phyloP scores from a whole-genome alignment of 1,284 basidiomycete genomes.

The Anthracocystis panici-leucophaei region DNA sequence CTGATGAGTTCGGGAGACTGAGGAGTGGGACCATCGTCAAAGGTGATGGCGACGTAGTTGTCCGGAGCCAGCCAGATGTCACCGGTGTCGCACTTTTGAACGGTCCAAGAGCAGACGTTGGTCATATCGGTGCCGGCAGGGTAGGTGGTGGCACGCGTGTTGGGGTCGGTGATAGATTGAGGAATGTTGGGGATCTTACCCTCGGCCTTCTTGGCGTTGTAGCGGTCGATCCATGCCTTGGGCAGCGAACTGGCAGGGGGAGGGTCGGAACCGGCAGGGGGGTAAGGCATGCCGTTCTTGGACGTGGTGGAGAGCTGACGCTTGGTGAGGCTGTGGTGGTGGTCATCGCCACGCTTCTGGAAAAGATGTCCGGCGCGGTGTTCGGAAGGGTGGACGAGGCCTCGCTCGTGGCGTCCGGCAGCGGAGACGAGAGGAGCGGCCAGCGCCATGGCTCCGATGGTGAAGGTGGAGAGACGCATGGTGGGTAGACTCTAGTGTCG shows the following conservation, averaged over 20 bases:
- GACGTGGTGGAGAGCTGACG: constrained; percentile 47
- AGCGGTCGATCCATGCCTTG: constrained; percentile 77
- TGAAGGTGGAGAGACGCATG: constrained; percentile 45
- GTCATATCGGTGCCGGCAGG: constrained; percentile 52
- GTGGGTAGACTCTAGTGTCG: constrained; percentile 2
- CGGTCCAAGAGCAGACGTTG: constrained; percentile 62
- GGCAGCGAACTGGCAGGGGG: constrained; percentile 53
- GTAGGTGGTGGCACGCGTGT: constrained; percentile 51
- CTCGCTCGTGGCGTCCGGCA: constrained; percentile 27
- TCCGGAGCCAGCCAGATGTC: constrained; percentile 62
- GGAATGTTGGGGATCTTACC: constrained; percentile 81
- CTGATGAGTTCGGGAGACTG: constrained; percentile 72
- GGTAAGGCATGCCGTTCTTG: constrained; percentile 60
- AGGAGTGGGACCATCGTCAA: constrained; percentile 80
- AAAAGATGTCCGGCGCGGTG: constrained; percentile 54
- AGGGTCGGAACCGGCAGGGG: constrained; percentile 48
- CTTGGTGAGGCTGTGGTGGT: constrained; percentile 47
- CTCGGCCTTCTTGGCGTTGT: constrained; percentile 75
- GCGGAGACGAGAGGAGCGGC: constrained; percentile 43
- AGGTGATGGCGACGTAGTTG: constrained; percentile 53
- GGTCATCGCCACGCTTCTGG: constrained; percentile 34
- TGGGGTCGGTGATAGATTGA: constrained; percentile 69
- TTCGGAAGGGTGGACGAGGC: constrained; percentile 38
- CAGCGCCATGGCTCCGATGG: constrained; percentile 45
- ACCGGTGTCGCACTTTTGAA: constrained; percentile 57